These are phyloP conservation scores for Fonsecaea monophora DNA, from an alignment of 2,329 filamentous ascomycete species.

Conservation along the genomic window DNA sequence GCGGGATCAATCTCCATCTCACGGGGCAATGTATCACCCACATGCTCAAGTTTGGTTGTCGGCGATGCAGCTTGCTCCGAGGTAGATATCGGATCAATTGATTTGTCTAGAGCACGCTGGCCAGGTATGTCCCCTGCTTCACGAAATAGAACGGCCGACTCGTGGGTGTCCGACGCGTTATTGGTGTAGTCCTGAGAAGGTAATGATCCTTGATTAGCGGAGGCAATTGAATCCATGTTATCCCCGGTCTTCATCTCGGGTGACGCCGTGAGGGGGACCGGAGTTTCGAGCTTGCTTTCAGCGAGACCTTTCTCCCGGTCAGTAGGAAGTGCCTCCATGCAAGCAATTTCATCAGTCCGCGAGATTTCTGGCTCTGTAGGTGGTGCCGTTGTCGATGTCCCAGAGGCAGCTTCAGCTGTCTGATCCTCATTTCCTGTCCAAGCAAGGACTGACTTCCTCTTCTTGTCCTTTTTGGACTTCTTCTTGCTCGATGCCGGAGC, in stretches of 20 bases:
- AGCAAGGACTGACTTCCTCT: constrained; percentile 20
- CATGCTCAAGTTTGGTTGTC: not conserved
- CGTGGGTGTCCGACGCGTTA: not conserved
- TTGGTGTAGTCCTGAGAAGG: not conserved
- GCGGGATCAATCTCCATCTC: not conserved
- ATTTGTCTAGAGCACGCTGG: not conserved
- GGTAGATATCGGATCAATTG: not conserved
- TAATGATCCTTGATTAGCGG: not conserved
- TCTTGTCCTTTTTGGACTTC: constrained; percentile 38
- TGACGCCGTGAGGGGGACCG: not conserved
- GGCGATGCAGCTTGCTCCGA: not conserved
- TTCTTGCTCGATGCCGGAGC: constrained; percentile 43
- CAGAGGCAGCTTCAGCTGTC: constrained; percentile 6
- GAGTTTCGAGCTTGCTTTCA: not conserved
- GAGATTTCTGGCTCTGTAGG: not conserved
- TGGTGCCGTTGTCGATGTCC: constrained; percentile 1
- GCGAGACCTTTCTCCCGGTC: not conserved
- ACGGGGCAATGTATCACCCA: not conserved
- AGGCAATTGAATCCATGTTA: not conserved
- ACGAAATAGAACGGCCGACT: not conserved
- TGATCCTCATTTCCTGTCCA: constrained; percentile 24
- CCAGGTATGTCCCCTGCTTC: not conserved
- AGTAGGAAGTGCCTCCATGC: not conserved
- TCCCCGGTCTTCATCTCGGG: not conserved
- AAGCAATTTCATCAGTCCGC: too few relatives aligned